These are phyloP conservation scores for Eucommia ulmoides DNA, from an alignment of 257 asterid genomes.

Conservation along the genomic window DNA sequence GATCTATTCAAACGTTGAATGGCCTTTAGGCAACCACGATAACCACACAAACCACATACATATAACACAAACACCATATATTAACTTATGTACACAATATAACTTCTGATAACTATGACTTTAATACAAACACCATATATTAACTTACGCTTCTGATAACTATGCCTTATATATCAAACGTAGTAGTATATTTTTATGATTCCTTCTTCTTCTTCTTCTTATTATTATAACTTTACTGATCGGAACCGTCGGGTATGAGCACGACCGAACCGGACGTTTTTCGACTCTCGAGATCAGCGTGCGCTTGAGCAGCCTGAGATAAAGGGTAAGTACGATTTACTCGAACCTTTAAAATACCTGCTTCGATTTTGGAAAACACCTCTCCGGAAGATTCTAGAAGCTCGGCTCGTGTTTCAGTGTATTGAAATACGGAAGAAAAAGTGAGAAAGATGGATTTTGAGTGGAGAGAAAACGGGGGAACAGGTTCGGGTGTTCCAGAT, in stretches of 20 bases:
- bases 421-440: constrained; percentile 66
- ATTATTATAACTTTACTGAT: background rate
- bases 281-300: constrained; percentile 65
- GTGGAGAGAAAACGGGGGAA: constrained; percentile 56
- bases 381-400: constrained; percentile 65
- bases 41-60: background rate
- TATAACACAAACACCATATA: background rate
- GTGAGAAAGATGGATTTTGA: constrained; percentile 80
- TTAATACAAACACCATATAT: background rate
- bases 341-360: constrained; percentile 53
- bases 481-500: constrained; percentile 69
- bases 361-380: constrained; percentile 51
- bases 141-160: background rate
- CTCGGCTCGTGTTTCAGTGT: constrained; percentile 53
- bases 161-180: too few relatives aligned
- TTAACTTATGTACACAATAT: background rate
- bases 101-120: background rate
- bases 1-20: too few relatives aligned
- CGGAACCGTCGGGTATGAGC: constrained; percentile 47
- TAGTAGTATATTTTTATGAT: too few relatives aligned
- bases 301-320: constrained; percentile 80
- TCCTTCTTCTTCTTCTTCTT: too few relatives aligned
- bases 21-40: too few relatives aligned
- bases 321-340: constrained; percentile 67
- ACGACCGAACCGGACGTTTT: constrained; percentile 79